Percentiles rank a stretch among this genome's conserved stretches.
Evolutionary conservation across 2,329 filamentous ascomycete species (phyloP).

Genomic region (Akanthomyces muscarius): DNA sequence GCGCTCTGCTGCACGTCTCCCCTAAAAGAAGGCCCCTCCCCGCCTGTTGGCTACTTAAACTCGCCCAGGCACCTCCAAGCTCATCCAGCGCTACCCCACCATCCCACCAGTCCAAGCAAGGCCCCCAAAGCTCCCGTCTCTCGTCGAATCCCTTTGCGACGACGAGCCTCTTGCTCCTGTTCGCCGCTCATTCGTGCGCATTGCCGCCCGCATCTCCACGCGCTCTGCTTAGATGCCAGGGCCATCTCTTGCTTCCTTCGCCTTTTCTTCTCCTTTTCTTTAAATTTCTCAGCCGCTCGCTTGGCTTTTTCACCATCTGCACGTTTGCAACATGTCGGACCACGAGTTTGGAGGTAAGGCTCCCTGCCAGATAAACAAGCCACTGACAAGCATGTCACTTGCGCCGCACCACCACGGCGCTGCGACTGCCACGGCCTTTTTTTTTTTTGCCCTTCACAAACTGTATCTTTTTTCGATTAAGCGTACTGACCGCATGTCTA

Average conservation of each 20-base stretch:
- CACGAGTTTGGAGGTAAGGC: constrained; percentile 61
- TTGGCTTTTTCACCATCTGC: background rate
- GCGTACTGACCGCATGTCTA: constrained; percentile 27
- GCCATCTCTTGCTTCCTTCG: background rate
- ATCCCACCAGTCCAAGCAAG: constrained; percentile 8
- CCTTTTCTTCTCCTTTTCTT: background rate
- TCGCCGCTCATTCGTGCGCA: background rate
- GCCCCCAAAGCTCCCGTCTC: constrained; percentile 8
- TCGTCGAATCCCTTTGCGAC: background rate
- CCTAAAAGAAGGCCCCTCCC: background rate
- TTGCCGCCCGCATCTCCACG: background rate
- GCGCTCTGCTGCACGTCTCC: background rate
- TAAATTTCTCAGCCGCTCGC: background rate
- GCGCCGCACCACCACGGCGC: background rate
- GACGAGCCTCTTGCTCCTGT: background rate
- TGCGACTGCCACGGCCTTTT: background rate
- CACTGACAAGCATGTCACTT: background rate
- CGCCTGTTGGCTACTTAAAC: background rate
- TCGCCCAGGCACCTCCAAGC: background rate
- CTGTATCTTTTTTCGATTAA: constrained; percentile 30
- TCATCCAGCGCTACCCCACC: constrained; percentile 11
- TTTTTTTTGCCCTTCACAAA: constrained; percentile 8
- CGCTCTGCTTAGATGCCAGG: background rate
- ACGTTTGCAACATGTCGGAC: constrained; percentile 52
- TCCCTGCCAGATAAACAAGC: constrained; percentile 4